Conservation (phyloP, 164 flowering plant species). For the Paratinospora sagittata region DNA sequence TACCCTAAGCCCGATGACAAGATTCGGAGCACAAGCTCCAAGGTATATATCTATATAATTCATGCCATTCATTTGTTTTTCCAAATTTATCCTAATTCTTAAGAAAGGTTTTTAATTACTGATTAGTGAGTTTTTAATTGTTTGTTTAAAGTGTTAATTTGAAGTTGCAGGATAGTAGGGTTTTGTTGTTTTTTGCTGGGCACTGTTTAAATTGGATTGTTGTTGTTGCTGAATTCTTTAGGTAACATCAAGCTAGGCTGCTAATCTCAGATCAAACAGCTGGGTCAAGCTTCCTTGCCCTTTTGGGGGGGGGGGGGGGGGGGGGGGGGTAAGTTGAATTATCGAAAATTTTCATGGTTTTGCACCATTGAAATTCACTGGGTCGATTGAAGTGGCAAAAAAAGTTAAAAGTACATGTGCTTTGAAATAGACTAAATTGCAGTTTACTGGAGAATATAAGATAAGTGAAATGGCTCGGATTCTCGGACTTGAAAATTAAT, state of each 20-base stretch:
- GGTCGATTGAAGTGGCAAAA: no score
- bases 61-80: neutral
- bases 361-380: no score
- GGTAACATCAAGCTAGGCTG: no score
- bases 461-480: neutral
- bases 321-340: no score
- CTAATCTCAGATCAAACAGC: no score
- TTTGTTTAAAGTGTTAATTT: neutral
- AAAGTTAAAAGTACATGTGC: no score
- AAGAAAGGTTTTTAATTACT: neutral
- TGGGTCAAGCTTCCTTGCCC: no score
- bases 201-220: neutral
- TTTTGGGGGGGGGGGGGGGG: no score
- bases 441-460: neutral
- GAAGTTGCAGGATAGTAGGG: neutral
- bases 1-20: conserved; percentile 90
- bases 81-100: neutral
- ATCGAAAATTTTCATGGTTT: no score
- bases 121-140: neutral
- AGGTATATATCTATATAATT: conserved; percentile 30
- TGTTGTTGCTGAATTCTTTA: neutral
- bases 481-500: neutral
- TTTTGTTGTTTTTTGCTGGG: neutral
- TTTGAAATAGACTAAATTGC: no score
- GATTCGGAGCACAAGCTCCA: conserved; percentile 67